Base-by-base conservation (phyloP, 257 asterid genomes). In the Solanum sejunctum region DNA sequence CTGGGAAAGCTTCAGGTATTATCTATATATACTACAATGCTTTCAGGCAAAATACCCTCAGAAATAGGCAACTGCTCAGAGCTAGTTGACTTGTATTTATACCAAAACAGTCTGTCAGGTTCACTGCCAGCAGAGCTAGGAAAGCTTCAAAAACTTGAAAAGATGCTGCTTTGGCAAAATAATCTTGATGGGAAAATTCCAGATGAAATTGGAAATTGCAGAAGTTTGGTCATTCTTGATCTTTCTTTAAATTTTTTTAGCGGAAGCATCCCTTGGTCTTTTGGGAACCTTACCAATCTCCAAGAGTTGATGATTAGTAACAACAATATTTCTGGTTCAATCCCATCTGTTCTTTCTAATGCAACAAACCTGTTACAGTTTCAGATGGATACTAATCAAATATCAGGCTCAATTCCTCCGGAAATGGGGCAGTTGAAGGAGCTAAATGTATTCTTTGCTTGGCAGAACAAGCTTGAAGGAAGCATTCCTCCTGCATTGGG, bases 401-500 rank as follows among this genome's bases (percentile, higher is more conserved):
- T 94, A 10, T 87, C 94, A 0, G 96, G 98, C 13, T 66, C 91
- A 4, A 90, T 94, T 67, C 96, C 98, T 0, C 78, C 82, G 1
- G 98, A 92, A 85, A 84, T 94, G 8, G 98, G 97, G 8, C 83
- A 82, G 10, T 83, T 94, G 83, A 66, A 87, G 45, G 89, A 87
- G 88, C 89, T 93, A 56, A 90, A 85, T 23, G 92, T 94, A 47
- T 92, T 94, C 84, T 93, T 93, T 49, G 97, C 94, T 2, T 94
- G 98, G 98, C 92, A 92, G 84, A 94, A 94, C 88, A 92, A 88
- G 92, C 93, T 94, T 36, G 90, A 92, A 20, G 98, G 98, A 41
- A 91, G 88, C 80, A 91, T 94, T 82, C 97, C 98, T 12, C 78
- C 87, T 7, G 88, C 89, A 9, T 72, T 94, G 79, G 92, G 93